Base-by-base conservation (phyloP, 345 rosid genomes). In the Erodium maritimum region DNA sequence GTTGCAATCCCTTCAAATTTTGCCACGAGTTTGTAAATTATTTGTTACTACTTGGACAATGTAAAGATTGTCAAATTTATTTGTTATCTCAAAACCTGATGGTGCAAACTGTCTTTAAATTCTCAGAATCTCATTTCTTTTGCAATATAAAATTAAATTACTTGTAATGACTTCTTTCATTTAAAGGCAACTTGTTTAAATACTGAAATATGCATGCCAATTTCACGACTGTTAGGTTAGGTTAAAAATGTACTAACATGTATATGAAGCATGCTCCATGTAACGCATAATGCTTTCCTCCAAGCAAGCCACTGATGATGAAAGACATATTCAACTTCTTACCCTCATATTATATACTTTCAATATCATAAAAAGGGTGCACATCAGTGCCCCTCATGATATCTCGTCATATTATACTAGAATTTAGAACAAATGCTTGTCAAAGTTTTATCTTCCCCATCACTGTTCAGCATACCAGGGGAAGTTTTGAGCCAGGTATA, bases 1-100 rank as follows among this genome's bases (percentile, higher is more conserved):
- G 88, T 75, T 51, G 52, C 58, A 53, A 56, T 20, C 50, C 61
- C 54, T 55, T 54, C 18, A 29, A 37, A 54, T 16, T 34, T 67
- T 45, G 21, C 52, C 55, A 12, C 48, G n/a, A 62, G 34, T 53
- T 53, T 46, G 23, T 45, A 58, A 63, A 59, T 52, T 34, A 18
- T 57, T 63, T 21, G 13, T 13, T 53, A 21, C 4, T 46, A 18
- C 18, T 19, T 59, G 22, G 42, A 19, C 18, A 50, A 29, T 51
- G 57, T 14, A 42, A 16, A 42, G 48, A 29, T 3, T 42, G 48
- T 14, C 48, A 42, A 42, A 42, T 42, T 10, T 11, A 42, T 12
- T 42, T 42, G 14, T 42, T n/a, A 42, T 42, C 48, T 12, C 48
- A 42, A 16, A 42, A 42, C 48, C 48, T 42, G 14, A 42, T 42